These are phyloP conservation scores for Didymella sp. DNA, from an alignment of 2,329 filamentous ascomycete species.

Conservation along the genomic window DNA sequence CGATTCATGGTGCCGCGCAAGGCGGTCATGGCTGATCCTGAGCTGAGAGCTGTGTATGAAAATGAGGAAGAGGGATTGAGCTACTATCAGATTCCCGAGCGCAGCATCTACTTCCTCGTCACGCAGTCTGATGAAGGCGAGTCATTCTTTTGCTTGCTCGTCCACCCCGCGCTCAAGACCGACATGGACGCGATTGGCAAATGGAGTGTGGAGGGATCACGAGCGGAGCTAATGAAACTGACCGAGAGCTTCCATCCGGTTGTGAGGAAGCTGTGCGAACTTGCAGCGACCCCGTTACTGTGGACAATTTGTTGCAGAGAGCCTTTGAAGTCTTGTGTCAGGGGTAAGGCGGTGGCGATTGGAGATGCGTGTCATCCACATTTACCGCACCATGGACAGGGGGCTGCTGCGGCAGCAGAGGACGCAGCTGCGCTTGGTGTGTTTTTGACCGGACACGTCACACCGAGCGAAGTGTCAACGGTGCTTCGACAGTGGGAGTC, in stretches of 20 bases:
- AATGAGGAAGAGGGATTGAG: constrained; percentile 8
- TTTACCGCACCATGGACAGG: constrained; percentile 11
- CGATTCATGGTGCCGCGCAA: constrained; percentile 11
- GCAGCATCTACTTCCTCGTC: constrained; percentile 8
- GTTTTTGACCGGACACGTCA: neutral
- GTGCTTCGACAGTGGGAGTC: constrained; percentile 3
- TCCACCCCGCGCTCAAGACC: constrained; percentile 4
- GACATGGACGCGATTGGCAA: constrained; percentile 6
- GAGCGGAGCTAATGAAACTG: neutral
- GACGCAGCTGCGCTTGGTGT: constrained; percentile 9
- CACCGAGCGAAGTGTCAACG: neutral
- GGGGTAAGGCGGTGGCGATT: constrained; percentile 5
- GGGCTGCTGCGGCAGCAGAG: constrained; percentile 8
- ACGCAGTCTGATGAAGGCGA: constrained; percentile 5
- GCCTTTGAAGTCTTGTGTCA: constrained; percentile 8
- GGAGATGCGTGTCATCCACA: constrained; percentile 13
- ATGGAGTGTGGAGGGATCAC: constrained; percentile 4
- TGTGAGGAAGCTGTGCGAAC: constrained; percentile 10
- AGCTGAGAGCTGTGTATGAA: constrained; percentile 6
- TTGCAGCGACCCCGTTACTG: constrained; percentile 9
- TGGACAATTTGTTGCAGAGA: constrained; percentile 14
- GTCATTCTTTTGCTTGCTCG: constrained; percentile 5
- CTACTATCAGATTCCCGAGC: constrained; percentile 13
- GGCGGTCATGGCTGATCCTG: constrained; percentile 9
- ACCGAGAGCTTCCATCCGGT: constrained; percentile 5